A percentile compares a stretch with the other conserved stretches of the same genome.
phyloP scores from a whole-genome alignment of 1,139 yeast species.

The Wickerhamomyces sp. region DNA sequence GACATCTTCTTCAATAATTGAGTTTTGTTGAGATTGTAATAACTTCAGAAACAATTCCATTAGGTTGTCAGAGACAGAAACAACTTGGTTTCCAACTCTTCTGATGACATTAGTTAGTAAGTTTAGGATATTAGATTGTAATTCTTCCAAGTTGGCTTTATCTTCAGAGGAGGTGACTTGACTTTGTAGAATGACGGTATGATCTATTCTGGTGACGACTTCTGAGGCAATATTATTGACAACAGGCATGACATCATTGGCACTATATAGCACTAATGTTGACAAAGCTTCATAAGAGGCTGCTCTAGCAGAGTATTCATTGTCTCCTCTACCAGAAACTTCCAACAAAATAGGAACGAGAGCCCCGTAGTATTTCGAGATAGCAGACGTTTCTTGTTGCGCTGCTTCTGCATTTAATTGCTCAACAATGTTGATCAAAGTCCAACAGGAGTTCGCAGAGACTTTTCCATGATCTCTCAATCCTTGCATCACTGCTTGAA shows the following conservation, averaged over 20 bases:
- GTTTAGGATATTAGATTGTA: constrained; percentile 83
- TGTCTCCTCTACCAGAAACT: constrained; percentile 67
- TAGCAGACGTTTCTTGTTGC: constrained; percentile 50
- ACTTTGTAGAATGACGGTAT: constrained; percentile 50
- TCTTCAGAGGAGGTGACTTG: constrained; percentile 63
- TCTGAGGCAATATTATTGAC: constrained; percentile 73
- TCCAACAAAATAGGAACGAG: constrained; percentile 68
- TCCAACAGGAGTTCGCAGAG: constrained; percentile 95
- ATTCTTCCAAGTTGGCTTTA: constrained; percentile 74
- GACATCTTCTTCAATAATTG: constrained; percentile 89
- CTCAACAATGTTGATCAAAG: constrained; percentile 85
- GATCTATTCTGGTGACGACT: constrained; percentile 65
- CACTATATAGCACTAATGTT: constrained; percentile 70
- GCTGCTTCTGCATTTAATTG: constrained; percentile 63
- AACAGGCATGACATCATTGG: constrained; percentile 62
- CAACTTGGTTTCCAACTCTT: constrained; percentile 66
- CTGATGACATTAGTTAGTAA: constrained; percentile 84
- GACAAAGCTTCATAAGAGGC: constrained; percentile 94
- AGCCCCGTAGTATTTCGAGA: constrained; percentile 68
- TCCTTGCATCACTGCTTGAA: constrained; percentile 72
- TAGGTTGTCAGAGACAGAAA: constrained; percentile 69
- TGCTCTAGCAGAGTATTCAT: constrained; percentile 86
- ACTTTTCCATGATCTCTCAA: constrained; percentile 88
- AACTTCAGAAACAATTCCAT: constrained; percentile 80
- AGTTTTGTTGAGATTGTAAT: constrained; percentile 50